Conservation (phyloP, 345 rosid species). For the Salix brachista region DNA sequence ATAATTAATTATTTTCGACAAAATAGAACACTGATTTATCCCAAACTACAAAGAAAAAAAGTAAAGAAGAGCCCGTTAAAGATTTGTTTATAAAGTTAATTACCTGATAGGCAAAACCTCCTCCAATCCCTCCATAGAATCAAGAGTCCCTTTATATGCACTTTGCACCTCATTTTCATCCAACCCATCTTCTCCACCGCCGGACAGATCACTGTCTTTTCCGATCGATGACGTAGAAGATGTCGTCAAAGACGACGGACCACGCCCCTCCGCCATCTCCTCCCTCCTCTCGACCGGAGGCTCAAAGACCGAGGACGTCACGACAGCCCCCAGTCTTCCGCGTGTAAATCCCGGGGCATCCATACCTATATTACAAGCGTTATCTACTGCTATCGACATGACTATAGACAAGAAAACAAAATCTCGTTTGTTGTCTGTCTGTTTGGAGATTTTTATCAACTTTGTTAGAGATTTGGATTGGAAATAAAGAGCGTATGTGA, state of each 20-base stretch:
- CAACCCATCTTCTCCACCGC: conserved; percentile 10
- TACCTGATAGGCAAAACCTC: conserved; percentile 27
- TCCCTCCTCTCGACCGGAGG: conserved; percentile 3
- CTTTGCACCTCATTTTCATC: conserved; percentile 32
- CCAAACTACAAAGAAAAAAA: not conserved
- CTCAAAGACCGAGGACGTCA: conserved; percentile 4
- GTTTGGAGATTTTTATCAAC: not conserved
- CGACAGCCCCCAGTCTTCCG: not conserved
- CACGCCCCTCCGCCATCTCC: conserved; percentile 13
- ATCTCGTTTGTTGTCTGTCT: not conserved
- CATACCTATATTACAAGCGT: not conserved
- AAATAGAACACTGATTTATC: not conserved
- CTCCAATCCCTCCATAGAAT: conserved; percentile 24
- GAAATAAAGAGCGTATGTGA: too few relatives aligned
- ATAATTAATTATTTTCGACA: not conserved
- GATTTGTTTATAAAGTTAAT: not conserved
- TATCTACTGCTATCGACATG: conserved; percentile 7
- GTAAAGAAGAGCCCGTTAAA: not conserved
- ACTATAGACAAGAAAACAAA: not conserved
- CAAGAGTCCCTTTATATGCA: conserved; percentile 15
- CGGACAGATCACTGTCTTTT: conserved; percentile 26
- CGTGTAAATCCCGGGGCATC: not conserved
- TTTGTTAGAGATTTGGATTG: not conserved
- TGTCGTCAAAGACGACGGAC: conserved; percentile 16
- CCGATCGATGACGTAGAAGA: conserved; percentile 25